Evolutionary conservation across 768 basidiomycete genomes (phyloP).

Genomic region (Zangia roseola): DNA sequence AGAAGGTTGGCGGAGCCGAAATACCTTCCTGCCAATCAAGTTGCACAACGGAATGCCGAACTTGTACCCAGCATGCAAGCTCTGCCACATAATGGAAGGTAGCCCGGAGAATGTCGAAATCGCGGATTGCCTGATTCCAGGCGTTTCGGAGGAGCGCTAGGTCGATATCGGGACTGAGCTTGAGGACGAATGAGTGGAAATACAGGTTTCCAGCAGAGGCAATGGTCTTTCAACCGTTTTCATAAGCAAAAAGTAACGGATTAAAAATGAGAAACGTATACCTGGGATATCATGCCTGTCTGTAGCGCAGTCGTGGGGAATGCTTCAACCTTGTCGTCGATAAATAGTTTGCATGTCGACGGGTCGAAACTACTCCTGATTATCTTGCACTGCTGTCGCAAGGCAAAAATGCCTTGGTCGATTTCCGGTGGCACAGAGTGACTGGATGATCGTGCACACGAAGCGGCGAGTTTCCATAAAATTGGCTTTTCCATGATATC

Average conservation of each 20-base stretch:
- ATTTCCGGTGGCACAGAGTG: neutral
- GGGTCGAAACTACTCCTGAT: slow-evolving; percentile 20
- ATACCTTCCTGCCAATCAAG: slow-evolving; percentile 26
- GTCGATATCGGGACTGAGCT: slow-evolving; percentile 18
- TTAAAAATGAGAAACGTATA: slow-evolving; percentile 8
- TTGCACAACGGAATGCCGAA: slow-evolving; percentile 22
- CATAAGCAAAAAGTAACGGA: neutral
- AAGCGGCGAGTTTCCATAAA: slow-evolving; percentile 11
- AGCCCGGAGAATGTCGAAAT: slow-evolving; percentile 44
- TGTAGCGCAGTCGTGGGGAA: slow-evolving; percentile 46
- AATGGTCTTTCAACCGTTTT: slow-evolving; percentile 23
- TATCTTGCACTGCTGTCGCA: slow-evolving; percentile 10
- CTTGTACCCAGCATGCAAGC: slow-evolving; percentile 32
- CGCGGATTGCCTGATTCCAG: slow-evolving; percentile 34
- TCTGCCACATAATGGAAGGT: slow-evolving; percentile 45
- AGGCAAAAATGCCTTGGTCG: slow-evolving; percentile 12
- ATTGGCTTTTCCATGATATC: slow-evolving; percentile 38
- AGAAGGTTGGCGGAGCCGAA: slow-evolving; percentile 2
- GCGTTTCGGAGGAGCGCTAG: slow-evolving; percentile 32
- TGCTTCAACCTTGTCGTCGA: slow-evolving; percentile 33
- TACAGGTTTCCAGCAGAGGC: slow-evolving; percentile 30
- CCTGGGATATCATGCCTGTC: slow-evolving; percentile 51
- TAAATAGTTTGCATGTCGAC: slow-evolving; percentile 16
- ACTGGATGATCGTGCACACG: slow-evolving; percentile 5
- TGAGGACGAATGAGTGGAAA: slow-evolving; percentile 33